Percentiles rank a stretch among this genome's conserved stretches.
Conservation (phyloP, 2,329 filamentous ascomycete species). For the Alternaria angustiovoidea region DNA sequence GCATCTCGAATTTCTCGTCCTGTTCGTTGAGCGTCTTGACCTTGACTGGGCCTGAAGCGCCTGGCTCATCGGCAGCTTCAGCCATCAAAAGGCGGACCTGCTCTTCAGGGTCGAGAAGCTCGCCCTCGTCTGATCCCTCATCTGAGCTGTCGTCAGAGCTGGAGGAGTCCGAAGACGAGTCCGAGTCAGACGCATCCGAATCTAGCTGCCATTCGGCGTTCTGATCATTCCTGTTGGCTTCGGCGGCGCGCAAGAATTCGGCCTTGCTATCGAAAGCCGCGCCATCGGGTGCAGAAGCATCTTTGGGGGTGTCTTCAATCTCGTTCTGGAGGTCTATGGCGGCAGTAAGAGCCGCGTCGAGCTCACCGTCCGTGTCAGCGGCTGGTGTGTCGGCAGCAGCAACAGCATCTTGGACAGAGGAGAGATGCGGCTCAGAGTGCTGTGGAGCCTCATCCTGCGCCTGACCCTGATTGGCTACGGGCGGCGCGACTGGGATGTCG, state of each 20-base stretch:
- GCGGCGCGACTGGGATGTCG: constrained; percentile 15
- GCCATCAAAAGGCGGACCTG: constrained; percentile 86
- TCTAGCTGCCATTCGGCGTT: constrained; percentile 83
- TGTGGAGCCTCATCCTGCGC: constrained; percentile 32
- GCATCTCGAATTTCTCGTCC: constrained; percentile 64
- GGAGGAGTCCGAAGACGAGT: constrained; percentile 56
- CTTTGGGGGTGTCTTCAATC: constrained; percentile 12
- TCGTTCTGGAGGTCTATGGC: constrained; percentile 22
- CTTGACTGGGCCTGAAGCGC: constrained; percentile 66
- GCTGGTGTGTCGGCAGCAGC: constrained; percentile 22
- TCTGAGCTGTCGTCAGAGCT: constrained; percentile 58
- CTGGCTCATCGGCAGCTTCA: constrained; percentile 81
- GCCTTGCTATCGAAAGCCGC: constrained; percentile 37
- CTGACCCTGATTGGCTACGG: constrained; percentile 32
- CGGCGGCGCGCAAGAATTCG: constrained; percentile 56
- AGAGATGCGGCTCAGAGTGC: constrained; percentile 35
- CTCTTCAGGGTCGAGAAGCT: constrained; percentile 80
- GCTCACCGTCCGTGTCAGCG: constrained; percentile 26
- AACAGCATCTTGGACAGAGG: constrained; percentile 31
- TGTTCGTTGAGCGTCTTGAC: constrained; percentile 85
- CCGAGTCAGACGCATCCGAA: constrained; percentile 67
- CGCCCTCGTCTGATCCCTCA: constrained; percentile 68
- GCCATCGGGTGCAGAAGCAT: background rate
- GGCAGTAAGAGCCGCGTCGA: constrained; percentile 26
- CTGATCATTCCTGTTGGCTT: constrained; percentile 57